Conservation (phyloP, 257 asterid species). For the Solanum tacnaense region DNA sequence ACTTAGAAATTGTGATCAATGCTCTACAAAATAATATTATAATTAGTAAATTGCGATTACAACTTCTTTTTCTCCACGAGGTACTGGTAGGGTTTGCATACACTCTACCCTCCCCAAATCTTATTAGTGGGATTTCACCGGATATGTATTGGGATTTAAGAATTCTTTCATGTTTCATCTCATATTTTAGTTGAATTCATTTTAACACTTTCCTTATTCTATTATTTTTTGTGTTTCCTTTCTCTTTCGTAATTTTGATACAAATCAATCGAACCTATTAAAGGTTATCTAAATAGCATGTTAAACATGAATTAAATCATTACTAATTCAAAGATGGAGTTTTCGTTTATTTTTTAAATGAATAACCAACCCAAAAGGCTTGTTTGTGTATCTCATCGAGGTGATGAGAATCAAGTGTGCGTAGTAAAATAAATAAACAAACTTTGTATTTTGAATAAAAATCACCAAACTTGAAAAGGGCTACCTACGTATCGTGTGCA, state of each 20-base stretch:
- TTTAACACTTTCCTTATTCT: neutral
- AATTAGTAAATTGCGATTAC: neutral
- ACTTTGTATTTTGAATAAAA: too few relatives aligned
- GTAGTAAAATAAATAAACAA: too few relatives aligned
- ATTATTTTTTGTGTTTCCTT: neutral
- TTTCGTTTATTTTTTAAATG: neutral
- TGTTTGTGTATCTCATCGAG: neutral
- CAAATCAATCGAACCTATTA: neutral
- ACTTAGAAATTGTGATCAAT: neutral
- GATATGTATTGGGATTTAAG: neutral
- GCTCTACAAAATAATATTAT: too few relatives aligned
- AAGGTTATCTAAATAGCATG: neutral
- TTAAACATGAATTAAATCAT: neutral
- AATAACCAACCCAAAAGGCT: neutral
- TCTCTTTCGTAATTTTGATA: neutral
- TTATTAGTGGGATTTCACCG: neutral
- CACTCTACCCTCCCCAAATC: neutral
- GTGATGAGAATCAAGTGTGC: neutral
- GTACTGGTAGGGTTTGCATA: too few relatives aligned
- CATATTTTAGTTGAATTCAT: too few relatives aligned
- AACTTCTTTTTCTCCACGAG: neutral
- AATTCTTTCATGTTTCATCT: neutral
- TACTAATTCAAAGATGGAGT: neutral
- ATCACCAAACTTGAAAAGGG: too few relatives aligned
- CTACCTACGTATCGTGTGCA: too few relatives aligned